These are phyloP conservation scores for Phytophthora vignae DNA, from an alignment of 352 stramenopile genomes.

Conservation along the genomic window DNA sequence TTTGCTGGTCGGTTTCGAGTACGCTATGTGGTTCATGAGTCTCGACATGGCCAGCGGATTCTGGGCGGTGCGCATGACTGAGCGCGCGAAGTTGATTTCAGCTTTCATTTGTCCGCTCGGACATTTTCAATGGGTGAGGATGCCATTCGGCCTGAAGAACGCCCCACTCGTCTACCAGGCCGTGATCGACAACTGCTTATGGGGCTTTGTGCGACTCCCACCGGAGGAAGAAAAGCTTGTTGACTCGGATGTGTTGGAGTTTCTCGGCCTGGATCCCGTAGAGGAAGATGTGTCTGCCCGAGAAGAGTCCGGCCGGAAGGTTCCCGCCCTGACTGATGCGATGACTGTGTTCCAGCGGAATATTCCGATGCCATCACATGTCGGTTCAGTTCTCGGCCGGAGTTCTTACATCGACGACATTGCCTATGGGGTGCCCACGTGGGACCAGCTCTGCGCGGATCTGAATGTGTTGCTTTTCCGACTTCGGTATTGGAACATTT, in stretches of 20 bases:
- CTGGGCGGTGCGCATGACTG: neutral
- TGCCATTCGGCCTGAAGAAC: constrained; percentile 8
- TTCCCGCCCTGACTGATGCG: neutral
- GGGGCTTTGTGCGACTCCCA: constrained; percentile 1
- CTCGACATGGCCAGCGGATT: constrained; percentile 4
- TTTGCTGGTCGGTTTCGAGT: neutral
- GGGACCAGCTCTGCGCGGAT: neutral
- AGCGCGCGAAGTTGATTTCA: neutral
- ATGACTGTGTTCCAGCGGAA: neutral
- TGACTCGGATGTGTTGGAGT: neutral
- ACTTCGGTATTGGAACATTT: constrained; percentile 8
- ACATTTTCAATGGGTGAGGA: constrained; percentile 9
- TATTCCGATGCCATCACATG: neutral
- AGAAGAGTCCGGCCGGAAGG: neutral
- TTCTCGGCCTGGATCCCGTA: neutral
- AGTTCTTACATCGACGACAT: constrained; percentile 8
- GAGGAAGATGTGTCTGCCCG: neutral
- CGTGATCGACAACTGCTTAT: neutral
- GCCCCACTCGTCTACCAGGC: neutral
- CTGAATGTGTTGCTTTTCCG: neutral
- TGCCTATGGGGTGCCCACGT: neutral
- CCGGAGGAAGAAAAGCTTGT: neutral
- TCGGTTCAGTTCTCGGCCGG: neutral
- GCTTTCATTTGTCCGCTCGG: constrained; percentile 5
- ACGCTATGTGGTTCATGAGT: neutral